Base-by-base conservation (phyloP, 371 early-diverging fungal species). In the Mortierella sp. region DNA sequence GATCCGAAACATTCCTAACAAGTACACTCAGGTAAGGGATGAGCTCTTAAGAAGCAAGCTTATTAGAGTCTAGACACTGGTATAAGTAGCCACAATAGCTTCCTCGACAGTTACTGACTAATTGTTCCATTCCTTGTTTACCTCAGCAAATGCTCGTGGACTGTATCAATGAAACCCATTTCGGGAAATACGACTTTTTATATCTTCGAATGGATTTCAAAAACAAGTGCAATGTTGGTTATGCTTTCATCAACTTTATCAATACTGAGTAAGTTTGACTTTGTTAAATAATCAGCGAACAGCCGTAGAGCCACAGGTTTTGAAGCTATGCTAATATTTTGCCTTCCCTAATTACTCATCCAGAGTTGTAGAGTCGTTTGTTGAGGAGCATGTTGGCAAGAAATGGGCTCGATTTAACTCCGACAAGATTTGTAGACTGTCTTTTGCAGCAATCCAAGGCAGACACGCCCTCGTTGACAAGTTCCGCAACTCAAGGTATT, bases 1-100 rank as follows among this genome's bases (percentile, higher is more conserved):
- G 97, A 92, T 97, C 47, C 90, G 93, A 66, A 96, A 96, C 70
- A 95, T 97, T 62, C 97, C 97, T 23, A 96, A 96, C 86, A 94
- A 95, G 82, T 94, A 93, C 73, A 92, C 93, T 13, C 91, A 91
- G 79, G 87, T 85, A 79, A 61, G 56, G 7, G n/a, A 47, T n/a
- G 8, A 2, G 17, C 2, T 47, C 47, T 6, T n/a, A 47, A 47
- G 45, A n/a, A 45, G 3, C n/a, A 47, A 47, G 40, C 15, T 40
- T 40, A 40, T 15, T 40, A 15, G 10, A n/a, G n/a, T n/a, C n/a
- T 10, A 15, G 40, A 13, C 15, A 10, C 40, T 40, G 40, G 10
- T 40, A 3, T 40, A 15, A 40, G 40, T 2, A 40, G 10, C 40
- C 40, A 40, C n/a, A n/a, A n/a, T n/a, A n/a, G n/a, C n/a, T n/a